These are phyloP conservation scores for Hypomontagnella submonticulosa DNA, from an alignment of 495 filamentous ascomycete genomes.

Conservation along the genomic window DNA sequence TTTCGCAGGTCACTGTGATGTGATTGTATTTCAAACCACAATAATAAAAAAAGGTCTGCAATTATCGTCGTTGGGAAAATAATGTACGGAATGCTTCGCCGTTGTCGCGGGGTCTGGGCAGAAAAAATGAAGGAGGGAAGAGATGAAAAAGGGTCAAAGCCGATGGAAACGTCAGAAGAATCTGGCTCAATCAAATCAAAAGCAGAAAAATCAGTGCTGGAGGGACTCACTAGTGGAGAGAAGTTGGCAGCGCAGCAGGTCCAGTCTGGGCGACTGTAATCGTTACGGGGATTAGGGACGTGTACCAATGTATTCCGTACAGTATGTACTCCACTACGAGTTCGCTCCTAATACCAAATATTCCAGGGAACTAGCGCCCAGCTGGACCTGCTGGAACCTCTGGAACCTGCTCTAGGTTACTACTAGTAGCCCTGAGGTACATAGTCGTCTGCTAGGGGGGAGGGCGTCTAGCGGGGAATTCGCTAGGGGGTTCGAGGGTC, in stretches of 20 bases:
- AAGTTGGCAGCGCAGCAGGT: not conserved
- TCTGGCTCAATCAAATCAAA: slow-evolving; percentile 54
- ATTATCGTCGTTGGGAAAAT: slow-evolving; percentile 35
- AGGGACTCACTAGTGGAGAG: slow-evolving; percentile 9
- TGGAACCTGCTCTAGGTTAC: too few species aligned
- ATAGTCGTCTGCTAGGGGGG: slow-evolving; percentile 17
- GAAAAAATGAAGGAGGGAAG: slow-evolving; percentile 46
- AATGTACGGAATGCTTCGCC: slow-evolving; percentile 43
- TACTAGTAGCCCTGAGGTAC: too few species aligned
- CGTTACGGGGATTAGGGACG: too few species aligned
- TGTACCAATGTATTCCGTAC: too few species aligned
- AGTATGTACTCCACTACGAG: not conserved
- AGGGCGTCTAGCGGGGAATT: slow-evolving; percentile 5
- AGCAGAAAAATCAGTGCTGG: not conserved
- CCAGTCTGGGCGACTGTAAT: too few species aligned
- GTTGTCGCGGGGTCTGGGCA: slow-evolving; percentile 44
- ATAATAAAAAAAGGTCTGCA: slow-evolving; percentile 24
- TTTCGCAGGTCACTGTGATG: slow-evolving; percentile 15
- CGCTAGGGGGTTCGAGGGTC: slow-evolving; percentile 24
- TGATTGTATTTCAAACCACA: slow-evolving; percentile 8
- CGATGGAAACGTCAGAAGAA: slow-evolving; percentile 62
- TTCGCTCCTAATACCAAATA: slow-evolving; percentile 19
- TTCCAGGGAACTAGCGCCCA: slow-evolving; percentile 16
- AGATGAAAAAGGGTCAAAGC: slow-evolving; percentile 51
- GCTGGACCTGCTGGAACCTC: not conserved